Base-by-base conservation (phyloP, 306 rosid genomes). In the Astragalus glycyphyllos region DNA sequence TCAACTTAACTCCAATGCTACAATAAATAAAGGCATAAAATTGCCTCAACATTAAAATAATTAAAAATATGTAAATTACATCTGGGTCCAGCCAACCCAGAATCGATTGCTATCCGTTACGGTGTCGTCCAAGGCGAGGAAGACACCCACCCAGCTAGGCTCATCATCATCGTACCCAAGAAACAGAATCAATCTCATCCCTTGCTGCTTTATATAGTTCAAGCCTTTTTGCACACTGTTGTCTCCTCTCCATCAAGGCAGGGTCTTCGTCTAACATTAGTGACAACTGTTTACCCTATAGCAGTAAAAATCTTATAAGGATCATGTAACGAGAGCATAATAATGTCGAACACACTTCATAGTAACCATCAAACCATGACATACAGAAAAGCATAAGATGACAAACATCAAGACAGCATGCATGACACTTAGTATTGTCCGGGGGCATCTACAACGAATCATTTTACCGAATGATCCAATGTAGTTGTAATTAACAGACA, bases 261-360 rank as follows among this genome's bases (percentile, higher is more conserved):
- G 98, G 98, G 72, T 92, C 98, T 86, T 90, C 98, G 35, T 92
- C 98, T 35, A 92, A 85, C 85, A 92, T 40, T 61, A 70, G 86
- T 7, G 78, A 74, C 14, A 90, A 79, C 76, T 92, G 89, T 81
- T 88, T 90, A 63, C 76, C 97, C 98, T 92, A 42, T 23, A 53
- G 37, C 45, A 53, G 8, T 66, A 9, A 54, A 70, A 55, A n/a
- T 62, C 54, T 53, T 7, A 44, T 59, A 70, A 37, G 51, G 68
- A 41, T 41, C 9, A 49, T 2, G 11, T 48, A 7, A 44, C 48
- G 65, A 8, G 1, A 7, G 26, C 11, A 66, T 20, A 40, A n/a
- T 16, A 42, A 57, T 9, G 51, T 57, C 8, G 68, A 35, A 8
- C 20, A 11, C 48, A 45, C 44, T 59, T 59, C 5, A 5, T 13